These are phyloP conservation scores for Colletotrichum chlorophyti DNA, from an alignment of 2,329 filamentous ascomycete genomes.

Conservation along the genomic window DNA sequence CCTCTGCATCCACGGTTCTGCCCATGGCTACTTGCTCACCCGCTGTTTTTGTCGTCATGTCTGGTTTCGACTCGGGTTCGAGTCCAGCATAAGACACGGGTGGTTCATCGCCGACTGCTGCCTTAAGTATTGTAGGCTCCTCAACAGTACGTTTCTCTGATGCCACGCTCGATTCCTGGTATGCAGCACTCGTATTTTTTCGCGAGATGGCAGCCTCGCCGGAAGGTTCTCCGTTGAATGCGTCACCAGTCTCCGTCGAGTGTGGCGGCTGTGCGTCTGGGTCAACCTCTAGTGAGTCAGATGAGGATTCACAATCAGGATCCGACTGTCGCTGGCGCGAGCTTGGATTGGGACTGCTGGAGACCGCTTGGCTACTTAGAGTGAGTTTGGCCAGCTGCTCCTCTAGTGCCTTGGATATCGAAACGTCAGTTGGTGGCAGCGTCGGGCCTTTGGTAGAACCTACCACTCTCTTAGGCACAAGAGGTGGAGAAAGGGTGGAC, in stretches of 20 bases:
- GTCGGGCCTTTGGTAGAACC: background rate
- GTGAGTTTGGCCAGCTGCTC: constrained; percentile 23
- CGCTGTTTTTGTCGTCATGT: background rate
- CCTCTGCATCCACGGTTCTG: background rate
- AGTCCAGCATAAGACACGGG: background rate
- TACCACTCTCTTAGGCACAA: constrained; percentile 16
- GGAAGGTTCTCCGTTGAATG: constrained; percentile 3
- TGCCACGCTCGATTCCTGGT: background rate
- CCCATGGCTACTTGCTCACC: background rate
- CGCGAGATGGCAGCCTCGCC: background rate
- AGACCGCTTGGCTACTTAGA: background rate
- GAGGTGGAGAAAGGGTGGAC: background rate
- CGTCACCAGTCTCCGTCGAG: background rate
- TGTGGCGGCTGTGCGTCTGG: constrained; percentile 12
- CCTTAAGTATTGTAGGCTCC: background rate
- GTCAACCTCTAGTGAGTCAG: constrained; percentile 22
- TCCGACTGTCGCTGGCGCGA: constrained; percentile 24
- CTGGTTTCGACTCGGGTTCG: background rate
- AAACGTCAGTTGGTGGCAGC: constrained; percentile 30
- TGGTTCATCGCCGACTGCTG: background rate
- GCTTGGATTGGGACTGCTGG: constrained; percentile 11
- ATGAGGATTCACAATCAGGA: background rate
- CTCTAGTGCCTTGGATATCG: constrained; percentile 16
- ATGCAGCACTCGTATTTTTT: background rate
- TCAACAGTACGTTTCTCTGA: background rate